Conservation (phyloP, 495 filamentous ascomycete species). For the Aspergillus diversus region DNA sequence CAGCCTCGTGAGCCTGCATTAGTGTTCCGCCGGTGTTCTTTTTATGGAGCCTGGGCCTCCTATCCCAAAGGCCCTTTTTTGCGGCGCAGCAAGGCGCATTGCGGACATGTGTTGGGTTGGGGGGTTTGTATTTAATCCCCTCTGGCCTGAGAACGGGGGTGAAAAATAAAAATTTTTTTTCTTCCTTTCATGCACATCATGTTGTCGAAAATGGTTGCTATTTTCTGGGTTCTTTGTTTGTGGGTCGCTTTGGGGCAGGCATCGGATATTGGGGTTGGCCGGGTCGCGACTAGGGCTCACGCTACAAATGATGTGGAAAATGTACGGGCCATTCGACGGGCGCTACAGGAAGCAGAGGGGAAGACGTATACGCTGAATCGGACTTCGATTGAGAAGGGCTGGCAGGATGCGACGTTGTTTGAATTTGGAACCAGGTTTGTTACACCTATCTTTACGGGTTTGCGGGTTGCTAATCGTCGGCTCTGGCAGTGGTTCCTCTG, state of each 20-base stretch:
- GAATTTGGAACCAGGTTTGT: conserved; percentile 3
- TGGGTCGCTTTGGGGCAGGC: not conserved
- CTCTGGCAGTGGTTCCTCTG: conserved; percentile 1
- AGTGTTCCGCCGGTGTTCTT: not conserved
- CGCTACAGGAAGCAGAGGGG: not conserved
- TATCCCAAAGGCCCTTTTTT: too few species aligned
- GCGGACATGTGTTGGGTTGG: too few species aligned
- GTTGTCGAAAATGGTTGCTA: not conserved
- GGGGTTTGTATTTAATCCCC: too few species aligned
- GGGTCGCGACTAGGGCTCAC: not conserved
- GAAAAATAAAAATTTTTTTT: too few species aligned
- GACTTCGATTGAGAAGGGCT: conserved; percentile 4
- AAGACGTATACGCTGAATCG: not conserved
- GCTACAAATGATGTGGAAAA: conserved; percentile 4
- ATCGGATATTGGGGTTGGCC: not conserved
- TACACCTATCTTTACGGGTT: not conserved
- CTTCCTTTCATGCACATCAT: too few species aligned
- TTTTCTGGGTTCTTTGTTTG: not conserved
- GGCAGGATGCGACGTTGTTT: conserved; percentile 8
- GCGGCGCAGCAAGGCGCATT: too few species aligned
- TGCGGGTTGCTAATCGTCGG: not conserved
- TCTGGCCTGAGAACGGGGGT: too few species aligned
- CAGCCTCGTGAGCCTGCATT: not conserved
- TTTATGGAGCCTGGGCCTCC: not conserved
- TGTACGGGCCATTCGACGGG: conserved; percentile 1